phyloP scores from a whole-genome alignment of 495 filamentous ascomycete species.

The Neurospora hispaniola region DNA sequence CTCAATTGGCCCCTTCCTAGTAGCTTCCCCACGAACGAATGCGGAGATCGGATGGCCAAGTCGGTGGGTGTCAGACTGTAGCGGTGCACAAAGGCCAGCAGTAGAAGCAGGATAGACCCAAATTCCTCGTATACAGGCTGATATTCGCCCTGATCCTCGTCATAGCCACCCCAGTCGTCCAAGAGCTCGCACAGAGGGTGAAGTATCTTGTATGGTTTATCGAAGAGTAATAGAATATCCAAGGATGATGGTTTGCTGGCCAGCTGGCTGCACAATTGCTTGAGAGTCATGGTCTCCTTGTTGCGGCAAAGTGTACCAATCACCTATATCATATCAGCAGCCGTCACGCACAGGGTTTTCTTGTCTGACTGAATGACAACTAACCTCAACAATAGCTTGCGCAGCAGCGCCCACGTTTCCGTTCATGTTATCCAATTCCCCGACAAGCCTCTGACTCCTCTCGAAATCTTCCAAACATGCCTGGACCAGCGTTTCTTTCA shows the following conservation, averaged over 20 bases:
- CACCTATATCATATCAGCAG: slow-evolving; percentile 38
- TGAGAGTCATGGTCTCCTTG: slow-evolving; percentile 86
- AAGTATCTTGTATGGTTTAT: slow-evolving; percentile 61
- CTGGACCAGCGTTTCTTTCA: slow-evolving; percentile 62
- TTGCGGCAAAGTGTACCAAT: slow-evolving; percentile 66
- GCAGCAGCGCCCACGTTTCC: slow-evolving; percentile 89
- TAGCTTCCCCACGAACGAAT: slow-evolving; percentile 75
- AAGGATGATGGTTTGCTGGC: slow-evolving; percentile 66
- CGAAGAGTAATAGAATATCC: slow-evolving; percentile 81
- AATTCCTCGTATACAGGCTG: slow-evolving; percentile 97
- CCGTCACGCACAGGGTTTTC: neutral
- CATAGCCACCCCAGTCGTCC: slow-evolving; percentile 75
- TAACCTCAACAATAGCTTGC: slow-evolving; percentile 68
- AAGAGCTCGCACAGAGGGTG: slow-evolving; percentile 76
- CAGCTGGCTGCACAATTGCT: slow-evolving; percentile 69
- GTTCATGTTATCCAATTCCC: slow-evolving; percentile 82
- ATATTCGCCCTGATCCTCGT: slow-evolving; percentile 90
- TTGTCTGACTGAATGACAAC: neutral
- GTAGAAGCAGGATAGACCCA: slow-evolving; percentile 72
- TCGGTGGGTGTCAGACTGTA: slow-evolving; percentile 64
- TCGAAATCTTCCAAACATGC: slow-evolving; percentile 64
- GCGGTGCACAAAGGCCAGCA: slow-evolving; percentile 74
- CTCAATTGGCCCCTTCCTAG: slow-evolving; percentile 52
- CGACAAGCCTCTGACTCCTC: slow-evolving; percentile 59
- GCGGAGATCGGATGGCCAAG: slow-evolving; percentile 44